Base-by-base conservation (phyloP, 257 asterid species). In the Solanum etuberosum region DNA sequence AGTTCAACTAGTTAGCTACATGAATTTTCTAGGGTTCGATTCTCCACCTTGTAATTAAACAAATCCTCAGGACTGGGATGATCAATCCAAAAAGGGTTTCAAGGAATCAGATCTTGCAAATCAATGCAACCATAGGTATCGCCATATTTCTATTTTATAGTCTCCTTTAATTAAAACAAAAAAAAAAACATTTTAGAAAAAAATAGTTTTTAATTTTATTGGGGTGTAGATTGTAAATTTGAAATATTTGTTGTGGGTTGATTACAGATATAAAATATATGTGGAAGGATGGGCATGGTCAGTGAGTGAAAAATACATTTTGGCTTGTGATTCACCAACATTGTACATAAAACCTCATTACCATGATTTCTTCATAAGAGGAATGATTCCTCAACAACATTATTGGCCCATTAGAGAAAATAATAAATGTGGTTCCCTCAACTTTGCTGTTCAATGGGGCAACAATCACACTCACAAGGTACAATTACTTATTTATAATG, bases 211-310 rank as follows among this genome's bases (percentile, higher is more conserved):
- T 0, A 57, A 20, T 20, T 57, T 57, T 57, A 21, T 7, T 57
- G 25, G 65, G 65, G 65, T 57, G 25, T 57, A 20, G 5, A 57
- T 20, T 57, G 65, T 57, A 57, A 20, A 57, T 8, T 59, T 21
- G 13, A 21, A 59, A 59, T 21, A 59, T 59, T 59, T 59, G 67
- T 3, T 59, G 67, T 7, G 67, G 27, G 25, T 59, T 80, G 29
- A 59, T 42, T 87, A 61, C 89, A 96, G 99, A 89, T 96, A 95
- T 91, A 96, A 95, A 85, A 96, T 96, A 6, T 96, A 94, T 38
- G 93, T 96, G 46, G 99, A 96, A 92, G 99, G 99, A 88, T 92
- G 90, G 90, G 98, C 94, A 5, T 95, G 98, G 98, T 95, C 99
- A 0, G 98, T 94, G 82, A 96, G 99, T 37, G 97, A 96, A 71